These are phyloP conservation scores for Datura wrightii DNA, from an alignment of 257 asterid species.

Conservation along the genomic window DNA sequence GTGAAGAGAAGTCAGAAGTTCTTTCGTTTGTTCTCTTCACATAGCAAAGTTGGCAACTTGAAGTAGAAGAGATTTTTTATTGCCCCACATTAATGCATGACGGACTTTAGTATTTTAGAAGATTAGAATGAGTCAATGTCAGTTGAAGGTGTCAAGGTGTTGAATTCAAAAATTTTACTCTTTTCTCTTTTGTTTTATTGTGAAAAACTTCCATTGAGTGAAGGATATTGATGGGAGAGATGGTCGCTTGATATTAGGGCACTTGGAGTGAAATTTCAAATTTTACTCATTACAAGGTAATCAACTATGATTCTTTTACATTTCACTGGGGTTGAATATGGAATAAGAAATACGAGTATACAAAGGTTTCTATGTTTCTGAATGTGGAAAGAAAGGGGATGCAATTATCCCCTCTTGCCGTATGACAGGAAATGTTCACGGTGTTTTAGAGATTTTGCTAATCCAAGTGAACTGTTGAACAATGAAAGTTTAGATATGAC, in stretches of 20 bases:
- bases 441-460: background rate
- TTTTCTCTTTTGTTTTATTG: slow-evolving; percentile 25
- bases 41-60: background rate
- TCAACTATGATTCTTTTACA: background rate
- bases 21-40: slow-evolving; percentile 14
- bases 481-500: background rate
- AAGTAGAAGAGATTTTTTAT: background rate
- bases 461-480: background rate
- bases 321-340: background rate
- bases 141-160: background rate
- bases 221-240: background rate
- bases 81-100: background rate
- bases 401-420: background rate
- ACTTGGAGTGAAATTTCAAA: background rate
- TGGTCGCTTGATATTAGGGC: slow-evolving; percentile 10
- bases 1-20: slow-evolving; percentile 11
- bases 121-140: background rate
- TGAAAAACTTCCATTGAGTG: slow-evolving; percentile 4
- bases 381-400: background rate
- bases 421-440: background rate
- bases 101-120: background rate
- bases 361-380: background rate
- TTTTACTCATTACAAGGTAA: slow-evolving; percentile 7
- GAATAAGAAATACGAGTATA: background rate
- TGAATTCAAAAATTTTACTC: too few species aligned